Evolutionary conservation across 2,329 filamentous ascomycete species (phyloP), one percentile per base, ranked within the genome.

Genomic region (Alternaria atra): DNA sequence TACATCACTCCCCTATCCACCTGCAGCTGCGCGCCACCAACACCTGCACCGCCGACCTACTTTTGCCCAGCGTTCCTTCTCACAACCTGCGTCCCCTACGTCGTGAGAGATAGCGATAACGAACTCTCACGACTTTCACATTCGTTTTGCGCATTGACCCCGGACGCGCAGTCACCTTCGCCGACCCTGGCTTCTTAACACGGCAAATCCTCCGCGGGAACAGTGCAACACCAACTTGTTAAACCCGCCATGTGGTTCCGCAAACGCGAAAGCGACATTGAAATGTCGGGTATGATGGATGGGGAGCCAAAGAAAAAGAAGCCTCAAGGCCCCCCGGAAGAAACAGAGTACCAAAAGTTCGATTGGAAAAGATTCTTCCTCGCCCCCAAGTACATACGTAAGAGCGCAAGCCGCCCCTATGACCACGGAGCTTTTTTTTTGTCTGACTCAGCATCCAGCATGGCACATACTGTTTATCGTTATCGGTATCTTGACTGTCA

Each of bases 371-470:
- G 69, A 57, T 60, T 77, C 44, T 73, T 77, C 40, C 52, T 77
- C 3, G 67, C 73, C 10, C 73, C 73, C 25, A 77, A 77, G 55
- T 77, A 77, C 64, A 73, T 77, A 66, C 74, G 75, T 77, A 71
- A 42, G 74, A 50, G 30, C 9, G 8, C 37, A 39, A 17, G 34
- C 37, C 25, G 37, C n/a, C 30, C 6, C 29, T 23, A 27, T 17
- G 8, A 29, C 5, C 42, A 10, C n/a, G 13, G 29, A 40, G 6
- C 20, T 20, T 37, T 30, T 20, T 37, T 30, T 12, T 25, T 35
- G 15, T 35, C 66, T 69, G 53, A 72, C 55, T 46, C 39, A 37
- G 37, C 37, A 35, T 23, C 9, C 55, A 77, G 75, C 74, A 64
- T 75, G 70, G 70, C 73, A 77, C 52, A 69, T 77, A 9, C 60